Evolutionary conservation across 139 green algal species (phyloP), one percentile per base, ranked within the genome.

Genomic region (Pycnococcus provasolii): DNA sequence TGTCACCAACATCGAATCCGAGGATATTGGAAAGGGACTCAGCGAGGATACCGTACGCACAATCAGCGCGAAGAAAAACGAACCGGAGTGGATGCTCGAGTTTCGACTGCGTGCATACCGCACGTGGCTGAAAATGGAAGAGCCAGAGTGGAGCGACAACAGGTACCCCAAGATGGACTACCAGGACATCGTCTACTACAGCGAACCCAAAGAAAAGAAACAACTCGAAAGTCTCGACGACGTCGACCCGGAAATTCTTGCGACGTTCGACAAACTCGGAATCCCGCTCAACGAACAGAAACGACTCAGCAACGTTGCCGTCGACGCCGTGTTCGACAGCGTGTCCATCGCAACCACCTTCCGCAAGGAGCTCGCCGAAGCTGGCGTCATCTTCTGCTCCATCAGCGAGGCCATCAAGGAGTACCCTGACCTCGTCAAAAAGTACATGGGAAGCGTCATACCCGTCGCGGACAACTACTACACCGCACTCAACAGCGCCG

Each of bases 271-370:
- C 68, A 96, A 96, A 78, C 84, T 99, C 53, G 94, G 92, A 72
- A 98, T 99, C 68, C 90, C 94, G 5, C 75, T 99, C 44, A 84
- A 81, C 6, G 94, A 99, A 82, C 94, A 97, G 86, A 99, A 99
- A 85, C 82, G 94, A 2, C 78, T 99, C 60, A 71, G 85, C 40
- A 98, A 98, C 74, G 92, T 99, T 40, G 94, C 94, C 0, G 88
- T 97, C 1, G 94, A 99, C 68, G 89, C 88, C 26, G 94, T 99
- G 43, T 99, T 98, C 73, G 94, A 99, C 79, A 92, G 81, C 1
- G 92, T 96, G 1, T 98, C 93, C 61, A 98, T 99, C 55, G 91
- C 89, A 15, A 99, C 94, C 11, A 98, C 94, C 15, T 99, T 99
- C 77, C 77, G 82, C 58, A 87, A 89, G 68, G 94, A 99, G 73